These are phyloP conservation scores for Lachnellula cervina DNA, from an alignment of 2,329 filamentous ascomycete genomes.

Conservation along the genomic window DNA sequence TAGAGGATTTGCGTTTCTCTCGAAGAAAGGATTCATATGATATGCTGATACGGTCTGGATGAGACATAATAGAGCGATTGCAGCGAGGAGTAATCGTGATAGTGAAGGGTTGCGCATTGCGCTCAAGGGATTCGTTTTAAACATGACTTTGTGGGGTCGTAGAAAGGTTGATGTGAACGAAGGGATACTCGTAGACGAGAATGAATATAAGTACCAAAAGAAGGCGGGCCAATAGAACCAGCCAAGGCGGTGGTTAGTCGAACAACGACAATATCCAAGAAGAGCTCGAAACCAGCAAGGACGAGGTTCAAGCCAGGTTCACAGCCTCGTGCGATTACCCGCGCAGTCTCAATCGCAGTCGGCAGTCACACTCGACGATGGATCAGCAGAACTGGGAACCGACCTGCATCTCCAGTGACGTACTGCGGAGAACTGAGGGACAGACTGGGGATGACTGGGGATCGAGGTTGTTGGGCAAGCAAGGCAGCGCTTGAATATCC, in stretches of 20 bases:
- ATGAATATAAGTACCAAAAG: not conserved
- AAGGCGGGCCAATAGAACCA: not conserved
- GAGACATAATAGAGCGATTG: slow-evolving; percentile 15
- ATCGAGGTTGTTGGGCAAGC: too few relatives aligned
- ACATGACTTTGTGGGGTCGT: not conserved
- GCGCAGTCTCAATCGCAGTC: not conserved
- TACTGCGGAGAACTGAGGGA: not conserved
- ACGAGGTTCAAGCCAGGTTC: not conserved
- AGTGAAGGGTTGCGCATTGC: not conserved
- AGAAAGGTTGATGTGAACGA: not conserved
- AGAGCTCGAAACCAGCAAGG: not conserved
- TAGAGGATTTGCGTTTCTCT: slow-evolving; percentile 9
- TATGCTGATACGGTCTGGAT: slow-evolving; percentile 14
- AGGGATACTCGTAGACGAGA: not conserved
- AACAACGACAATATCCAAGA: slow-evolving; percentile 1
- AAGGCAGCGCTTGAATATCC: not conserved
- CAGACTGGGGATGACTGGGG: not conserved
- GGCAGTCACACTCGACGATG: not conserved
- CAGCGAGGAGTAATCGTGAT: slow-evolving; percentile 7
- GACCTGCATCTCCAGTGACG: slow-evolving; percentile 25
- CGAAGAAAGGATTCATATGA: slow-evolving; percentile 16
- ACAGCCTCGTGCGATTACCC: not conserved
- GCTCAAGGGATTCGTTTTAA: not conserved
- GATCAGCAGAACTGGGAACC: slow-evolving; percentile 12
- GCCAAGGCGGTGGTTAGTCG: not conserved